Base-by-base conservation (phyloP, 2,329 filamentous ascomycete genomes). In the Paecilomyces sp. region DNA sequence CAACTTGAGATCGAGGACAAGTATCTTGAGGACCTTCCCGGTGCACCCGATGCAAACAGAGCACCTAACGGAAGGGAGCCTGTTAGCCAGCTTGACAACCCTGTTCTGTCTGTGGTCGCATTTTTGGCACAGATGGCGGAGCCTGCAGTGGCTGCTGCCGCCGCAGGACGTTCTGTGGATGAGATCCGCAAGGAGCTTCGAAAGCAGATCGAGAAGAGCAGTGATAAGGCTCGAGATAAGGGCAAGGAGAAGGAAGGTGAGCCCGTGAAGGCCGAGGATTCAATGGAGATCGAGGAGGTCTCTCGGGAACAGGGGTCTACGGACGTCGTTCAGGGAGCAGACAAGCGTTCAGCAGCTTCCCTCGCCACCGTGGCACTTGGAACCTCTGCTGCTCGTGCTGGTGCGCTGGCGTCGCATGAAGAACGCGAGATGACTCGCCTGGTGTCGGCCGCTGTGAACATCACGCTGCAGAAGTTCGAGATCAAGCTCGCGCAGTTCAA, bases 1-100 rank as follows among this genome's bases (percentile, higher is more conserved):
- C 92, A 97, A 71, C 82, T 99, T 36, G 93, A 97, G 66, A 99
- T 99, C 63, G 94, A 97, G 74, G 93, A 97, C 79, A 95, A 96
- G 74, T 99, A 97, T 70, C 81, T 97, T 9, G 92, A 97, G 68
- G 86, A 91, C 7, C 88, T 93, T 68, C 81, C 83, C 7, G 75
- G 79, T 52, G 55, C 82, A 81, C 11, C 83, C 78, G 84, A 86
- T 7, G 79, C 90, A 58, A 80, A 94, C 36, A 88, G 89, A 34
- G 83, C 86, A 59, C 84, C 91, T 57, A 85, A 88, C 61, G 92
- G 92, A 8, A 87, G 91, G 62, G 83, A 96, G 54, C 94, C 94
- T 0, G 94, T 97, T 74, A 92, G 86, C 72, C 91, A 96, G 71
- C 88, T 90, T 13, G 94, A 99, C 69, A 99, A 97, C 74, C 93